Evolutionary conservation across 371 early-diverging fungal species (phyloP).

Genomic region (Mucor sp.): DNA sequence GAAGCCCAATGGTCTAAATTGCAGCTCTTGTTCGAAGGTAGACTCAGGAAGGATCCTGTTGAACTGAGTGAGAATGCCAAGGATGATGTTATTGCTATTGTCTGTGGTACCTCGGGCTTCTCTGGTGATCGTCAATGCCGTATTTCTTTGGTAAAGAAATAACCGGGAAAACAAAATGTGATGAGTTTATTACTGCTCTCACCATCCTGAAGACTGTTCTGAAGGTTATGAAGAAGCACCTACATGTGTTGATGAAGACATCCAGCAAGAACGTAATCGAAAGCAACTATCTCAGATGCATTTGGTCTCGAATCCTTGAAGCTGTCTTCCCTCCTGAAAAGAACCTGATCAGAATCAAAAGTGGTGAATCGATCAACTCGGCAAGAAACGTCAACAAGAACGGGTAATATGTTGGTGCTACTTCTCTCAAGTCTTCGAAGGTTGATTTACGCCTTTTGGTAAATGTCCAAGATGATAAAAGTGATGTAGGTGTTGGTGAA

Average conservation of each 20-base stretch:
- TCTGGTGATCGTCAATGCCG: slow-evolving; percentile 15
- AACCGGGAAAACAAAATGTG: neutral
- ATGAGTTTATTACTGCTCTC: slow-evolving; percentile 3
- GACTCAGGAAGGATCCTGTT: neutral
- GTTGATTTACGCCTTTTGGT: slow-evolving; percentile 12
- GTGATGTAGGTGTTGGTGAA: slow-evolving; percentile 20
- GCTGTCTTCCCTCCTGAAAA: slow-evolving; percentile 3
- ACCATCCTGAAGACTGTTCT: neutral
- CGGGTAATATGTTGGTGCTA: neutral
- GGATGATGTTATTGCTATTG: slow-evolving; percentile 10
- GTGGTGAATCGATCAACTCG: slow-evolving; percentile 1
- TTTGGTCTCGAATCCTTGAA: neutral
- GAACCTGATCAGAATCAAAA: neutral
- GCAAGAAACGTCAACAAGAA: slow-evolving; percentile 3
- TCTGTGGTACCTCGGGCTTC: slow-evolving; percentile 9
- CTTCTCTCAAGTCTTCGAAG: slow-evolving; percentile 1
- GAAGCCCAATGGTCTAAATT: slow-evolving; percentile 9
- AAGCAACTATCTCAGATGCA: neutral
- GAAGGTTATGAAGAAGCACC: slow-evolving; percentile 8
- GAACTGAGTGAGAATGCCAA: neutral
- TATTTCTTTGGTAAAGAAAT: slow-evolving; percentile 9
- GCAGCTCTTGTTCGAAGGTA: slow-evolving; percentile 13
- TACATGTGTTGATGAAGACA: neutral
- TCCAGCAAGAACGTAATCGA: slow-evolving; percentile 1
- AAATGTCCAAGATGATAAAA: slow-evolving; percentile 8